Evolutionary conservation across 2,329 filamentous ascomycete species (phyloP).

Genomic region (Penicillium freii): DNA sequence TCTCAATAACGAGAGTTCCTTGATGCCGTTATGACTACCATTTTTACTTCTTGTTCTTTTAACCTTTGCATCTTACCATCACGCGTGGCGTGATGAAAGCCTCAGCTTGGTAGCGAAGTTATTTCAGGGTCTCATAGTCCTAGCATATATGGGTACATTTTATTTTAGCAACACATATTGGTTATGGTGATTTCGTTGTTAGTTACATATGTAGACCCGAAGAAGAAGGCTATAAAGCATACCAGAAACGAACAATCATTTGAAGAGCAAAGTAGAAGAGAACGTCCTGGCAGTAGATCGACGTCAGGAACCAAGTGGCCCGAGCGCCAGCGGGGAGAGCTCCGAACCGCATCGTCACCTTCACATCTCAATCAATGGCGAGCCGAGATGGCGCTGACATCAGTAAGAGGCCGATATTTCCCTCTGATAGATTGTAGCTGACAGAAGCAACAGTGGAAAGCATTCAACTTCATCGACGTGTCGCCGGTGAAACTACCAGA

Average conservation of each 20-base stretch:
- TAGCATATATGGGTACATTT: background rate
- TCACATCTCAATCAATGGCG: conserved; percentile 31
- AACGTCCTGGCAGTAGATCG: background rate
- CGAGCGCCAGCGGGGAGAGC: conserved; percentile 23
- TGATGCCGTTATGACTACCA: background rate
- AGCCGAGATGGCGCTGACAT: conserved; percentile 46
- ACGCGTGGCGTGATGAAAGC: background rate
- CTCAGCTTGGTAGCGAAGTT: background rate
- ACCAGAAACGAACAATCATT: background rate
- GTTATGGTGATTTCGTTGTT: too few relatives aligned
- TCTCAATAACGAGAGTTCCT: background rate
- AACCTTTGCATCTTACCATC: background rate
- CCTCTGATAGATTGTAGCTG: background rate
- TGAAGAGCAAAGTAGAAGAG: background rate
- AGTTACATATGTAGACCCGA: background rate
- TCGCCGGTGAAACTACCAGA: conserved; percentile 75
- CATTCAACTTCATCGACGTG: conserved; percentile 99
- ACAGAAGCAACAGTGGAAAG: conserved; percentile 73
- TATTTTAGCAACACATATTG: background rate
- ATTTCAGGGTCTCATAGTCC: background rate
- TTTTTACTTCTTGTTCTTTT: background rate
- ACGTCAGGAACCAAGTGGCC: conserved; percentile 15
- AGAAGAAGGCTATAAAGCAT: background rate
- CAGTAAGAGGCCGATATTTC: conserved; percentile 27
- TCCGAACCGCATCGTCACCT: conserved; percentile 21